Evolutionary conservation across 2,329 filamentous ascomycete species (phyloP), one percentile per base, ranked within the genome.

Genomic region (Colletotrichum lupini): DNA sequence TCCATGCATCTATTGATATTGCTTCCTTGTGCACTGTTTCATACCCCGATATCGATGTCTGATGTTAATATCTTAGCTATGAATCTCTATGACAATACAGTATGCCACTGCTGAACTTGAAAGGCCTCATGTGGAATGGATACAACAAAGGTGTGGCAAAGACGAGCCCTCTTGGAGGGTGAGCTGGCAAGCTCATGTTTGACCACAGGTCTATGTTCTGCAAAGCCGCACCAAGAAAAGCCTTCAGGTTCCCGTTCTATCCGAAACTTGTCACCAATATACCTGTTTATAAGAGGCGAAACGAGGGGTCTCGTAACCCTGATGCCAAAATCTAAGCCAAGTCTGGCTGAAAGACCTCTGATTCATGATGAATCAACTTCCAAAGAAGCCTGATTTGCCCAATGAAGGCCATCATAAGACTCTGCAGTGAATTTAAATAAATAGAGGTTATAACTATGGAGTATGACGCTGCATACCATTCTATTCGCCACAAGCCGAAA

Each of bases 81-180:
- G 7, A 4, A 7, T 2, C 42, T 4, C 19, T 4, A 8, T 11
- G 42, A 1, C 7, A 1, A 8, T 9, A 9, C 1, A n/a, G 0
- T 46, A 9, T 46, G 8, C 7, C 16, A 46, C 35, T 8, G 6
- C 16, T 46, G 16, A 8, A n/a, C 42, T n/a, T 8, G 3, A 8
- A 19, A 4, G 14, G 37, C 42, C 1, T n/a, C 42, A 2, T 4
- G 0, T n/a, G 19, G 42, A 49, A 11, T 9, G 1, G 19, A 19
- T n/a, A 8, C 7, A n/a, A n/a, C 1, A 11, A n/a, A 4, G 8
- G 16, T 49, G 3, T 1, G 19, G 16, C 4, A 1, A 49, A 49
- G 42, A 4, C 3, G 16, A 8, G 8, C 1, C 42, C 7, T 0
- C 16, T 9, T n/a, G 4, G 19, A 4, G 42, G 16, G 8, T n/a